These are phyloP conservation scores for Neurospora sp. DNA, from an alignment of 495 filamentous ascomycete genomes.

Conservation along the genomic window DNA sequence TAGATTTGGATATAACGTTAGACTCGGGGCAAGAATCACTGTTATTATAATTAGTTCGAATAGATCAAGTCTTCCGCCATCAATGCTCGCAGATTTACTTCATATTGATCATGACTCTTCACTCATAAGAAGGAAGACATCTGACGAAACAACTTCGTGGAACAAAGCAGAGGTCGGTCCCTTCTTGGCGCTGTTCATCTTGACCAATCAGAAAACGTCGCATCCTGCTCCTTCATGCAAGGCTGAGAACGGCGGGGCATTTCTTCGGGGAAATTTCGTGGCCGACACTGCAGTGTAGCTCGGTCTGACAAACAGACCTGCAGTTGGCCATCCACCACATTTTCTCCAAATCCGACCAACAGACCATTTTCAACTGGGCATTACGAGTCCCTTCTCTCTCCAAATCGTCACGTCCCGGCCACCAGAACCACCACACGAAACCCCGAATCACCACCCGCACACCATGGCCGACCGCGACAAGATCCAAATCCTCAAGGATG, in stretches of 20 bases:
- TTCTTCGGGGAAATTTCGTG: slow-evolving; percentile 11
- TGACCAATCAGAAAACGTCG: background rate
- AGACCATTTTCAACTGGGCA: background rate
- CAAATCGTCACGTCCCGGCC: background rate
- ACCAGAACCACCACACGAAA: background rate
- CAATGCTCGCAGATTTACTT: background rate
- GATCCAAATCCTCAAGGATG: slow-evolving; percentile 22
- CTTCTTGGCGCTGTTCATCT: background rate
- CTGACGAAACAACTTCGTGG: background rate
- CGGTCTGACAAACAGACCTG: background rate
- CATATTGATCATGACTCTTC: background rate
- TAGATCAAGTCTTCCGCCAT: background rate
- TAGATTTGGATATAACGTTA: too few species aligned
- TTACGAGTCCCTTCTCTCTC: background rate
- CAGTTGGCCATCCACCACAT: background rate
- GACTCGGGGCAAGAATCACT: background rate
- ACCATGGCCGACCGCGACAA: slow-evolving; percentile 10
- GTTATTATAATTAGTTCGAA: background rate
- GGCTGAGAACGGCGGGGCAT: slow-evolving; percentile 18
- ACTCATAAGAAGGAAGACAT: background rate
- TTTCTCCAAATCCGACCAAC: background rate
- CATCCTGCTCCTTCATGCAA: slow-evolving; percentile 1
- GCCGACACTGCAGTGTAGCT: slow-evolving; percentile 2
- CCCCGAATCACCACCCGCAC: slow-evolving; percentile 6
- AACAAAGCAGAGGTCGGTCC: background rate